phyloP scores from a whole-genome alignment of 179 eudicot genomes.

The Pouteria campechiana region DNA sequence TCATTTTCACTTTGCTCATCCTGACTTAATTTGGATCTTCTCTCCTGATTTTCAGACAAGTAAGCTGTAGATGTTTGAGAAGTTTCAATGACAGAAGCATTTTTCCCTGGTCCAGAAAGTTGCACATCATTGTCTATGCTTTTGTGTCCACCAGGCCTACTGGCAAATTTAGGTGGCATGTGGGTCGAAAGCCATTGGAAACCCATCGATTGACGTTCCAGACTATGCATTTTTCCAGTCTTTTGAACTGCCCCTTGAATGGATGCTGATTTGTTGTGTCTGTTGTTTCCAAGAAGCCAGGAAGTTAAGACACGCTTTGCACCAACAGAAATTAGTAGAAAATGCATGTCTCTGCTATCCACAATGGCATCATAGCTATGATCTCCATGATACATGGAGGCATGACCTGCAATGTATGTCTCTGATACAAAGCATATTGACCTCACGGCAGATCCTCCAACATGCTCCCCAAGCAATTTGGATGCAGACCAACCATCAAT shows the following conservation, averaged over 20 bases:
- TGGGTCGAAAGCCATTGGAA: conserved; percentile 94
- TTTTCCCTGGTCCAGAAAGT: conserved; percentile 10
- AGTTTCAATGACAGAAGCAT: conserved; percentile 5
- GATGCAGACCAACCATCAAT: conserved; percentile 59
- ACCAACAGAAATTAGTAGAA: conserved; percentile 82
- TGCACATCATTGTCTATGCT: conserved; percentile 18
- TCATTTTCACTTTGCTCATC: conserved; percentile 61
- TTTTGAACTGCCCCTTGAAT: conserved; percentile 8
- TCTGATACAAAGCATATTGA: conserved; percentile 73
- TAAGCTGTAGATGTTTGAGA: conserved; percentile 10
- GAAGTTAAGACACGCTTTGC: conserved; percentile 90
- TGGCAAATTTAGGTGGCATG: conserved; percentile 56
- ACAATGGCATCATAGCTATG: conserved; percentile 6
- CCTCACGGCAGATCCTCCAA: conserved; percentile 96
- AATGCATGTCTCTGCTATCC: conserved; percentile 35
- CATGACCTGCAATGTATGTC: conserved; percentile 30
- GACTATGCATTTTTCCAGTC: conserved; percentile 10
- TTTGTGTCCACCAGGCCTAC: conserved; percentile 17
- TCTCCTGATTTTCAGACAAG: conserved; percentile 10
- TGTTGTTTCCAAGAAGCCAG: conserved; percentile 33
- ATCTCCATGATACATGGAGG: conserved; percentile 16
- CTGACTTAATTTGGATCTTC: conserved; percentile 9
- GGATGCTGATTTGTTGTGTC: conserved; percentile 14
- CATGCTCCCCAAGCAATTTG: conserved; percentile 92
- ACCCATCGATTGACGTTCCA: conserved; percentile 25